A percentile compares a stretch with the other conserved stretches of the same genome.
phyloP scores from a whole-genome alignment of 306 rosid species.

The Herpetospermum pedunculosum region DNA sequence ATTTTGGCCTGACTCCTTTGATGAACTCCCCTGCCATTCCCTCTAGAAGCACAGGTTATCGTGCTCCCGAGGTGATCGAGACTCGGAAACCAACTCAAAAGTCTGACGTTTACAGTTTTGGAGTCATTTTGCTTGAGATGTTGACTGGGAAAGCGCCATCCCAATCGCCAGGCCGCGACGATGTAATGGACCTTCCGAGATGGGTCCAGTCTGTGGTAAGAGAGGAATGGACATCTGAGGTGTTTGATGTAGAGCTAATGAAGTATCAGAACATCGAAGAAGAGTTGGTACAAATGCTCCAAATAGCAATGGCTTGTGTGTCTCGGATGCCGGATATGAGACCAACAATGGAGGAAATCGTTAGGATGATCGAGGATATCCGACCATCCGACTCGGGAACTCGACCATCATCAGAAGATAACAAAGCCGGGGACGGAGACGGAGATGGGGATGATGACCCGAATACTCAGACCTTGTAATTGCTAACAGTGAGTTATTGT shows the following conservation, averaged over 20 bases:
- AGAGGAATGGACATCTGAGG: slow-evolving; percentile 96
- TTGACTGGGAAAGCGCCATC: slow-evolving; percentile 73
- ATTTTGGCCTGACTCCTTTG: slow-evolving; percentile 64
- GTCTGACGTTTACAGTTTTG: slow-evolving; percentile 73
- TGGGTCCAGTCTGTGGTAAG: slow-evolving; percentile 87
- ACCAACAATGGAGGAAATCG: slow-evolving; percentile 80
- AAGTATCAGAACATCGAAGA: slow-evolving; percentile 67
- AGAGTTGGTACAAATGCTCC: slow-evolving; percentile 89
- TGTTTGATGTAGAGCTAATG: slow-evolving; percentile 80
- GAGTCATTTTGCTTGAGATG: slow-evolving; percentile 84
- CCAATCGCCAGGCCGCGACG: slow-evolving; percentile 60
- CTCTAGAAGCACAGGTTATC: slow-evolving; percentile 50
- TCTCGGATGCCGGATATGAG: slow-evolving; percentile 54
- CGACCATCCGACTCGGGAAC: slow-evolving; percentile 32
- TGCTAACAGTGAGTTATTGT: not conserved
- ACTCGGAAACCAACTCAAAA: slow-evolving; percentile 48
- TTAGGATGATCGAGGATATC: slow-evolving; percentile 56
- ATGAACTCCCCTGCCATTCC: slow-evolving; percentile 31
- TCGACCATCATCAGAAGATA: slow-evolving; percentile 30
- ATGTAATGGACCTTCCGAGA: slow-evolving; percentile 67
- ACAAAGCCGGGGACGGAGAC: slow-evolving; percentile 12
- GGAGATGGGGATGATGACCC: slow-evolving; percentile 12
- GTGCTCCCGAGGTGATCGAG: slow-evolving; percentile 65
- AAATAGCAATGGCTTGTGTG: slow-evolving; percentile 91
- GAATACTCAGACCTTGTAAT: slow-evolving; percentile 17